Conservation (phyloP, 306 rosid species). For the Styphnolobium japonicum region DNA sequence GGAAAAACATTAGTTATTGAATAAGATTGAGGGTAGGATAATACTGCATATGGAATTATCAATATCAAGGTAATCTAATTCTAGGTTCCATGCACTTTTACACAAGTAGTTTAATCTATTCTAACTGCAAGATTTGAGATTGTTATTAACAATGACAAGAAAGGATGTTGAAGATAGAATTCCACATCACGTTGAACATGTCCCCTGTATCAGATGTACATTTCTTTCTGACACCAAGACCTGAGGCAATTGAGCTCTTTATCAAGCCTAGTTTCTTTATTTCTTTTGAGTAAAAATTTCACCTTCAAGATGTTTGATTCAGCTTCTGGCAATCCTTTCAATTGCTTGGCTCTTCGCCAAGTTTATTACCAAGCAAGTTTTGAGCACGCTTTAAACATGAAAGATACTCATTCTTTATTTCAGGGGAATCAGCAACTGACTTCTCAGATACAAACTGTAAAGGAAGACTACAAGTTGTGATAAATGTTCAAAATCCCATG, state of each 20-base stretch:
- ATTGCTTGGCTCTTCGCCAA: conserved; percentile 21
- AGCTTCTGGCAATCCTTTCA: conserved; percentile 25
- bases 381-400: conserved; percentile 68
- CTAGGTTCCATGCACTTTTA: background rate
- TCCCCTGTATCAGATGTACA: background rate
- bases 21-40: background rate
- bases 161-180: background rate
- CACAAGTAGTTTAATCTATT: background rate
- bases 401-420: conserved; percentile 61
- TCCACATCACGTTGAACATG: background rate
- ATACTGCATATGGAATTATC: background rate
- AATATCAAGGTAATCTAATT: background rate
- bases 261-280: conserved; percentile 17
- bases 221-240: background rate
- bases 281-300: conserved; percentile 26
- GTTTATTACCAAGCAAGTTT: conserved; percentile 37
- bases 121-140: background rate
- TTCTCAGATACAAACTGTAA: conserved; percentile 57
- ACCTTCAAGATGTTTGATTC: conserved; percentile 45
- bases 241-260: background rate
- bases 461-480: background rate
- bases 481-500: background rate
- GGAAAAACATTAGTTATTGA: background rate
- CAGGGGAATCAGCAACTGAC: conserved; percentile 47
- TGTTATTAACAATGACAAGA: background rate